These are phyloP conservation scores for Nicotiana benthamiana DNA, from an alignment of 257 asterid species.

Conservation along the genomic window DNA sequence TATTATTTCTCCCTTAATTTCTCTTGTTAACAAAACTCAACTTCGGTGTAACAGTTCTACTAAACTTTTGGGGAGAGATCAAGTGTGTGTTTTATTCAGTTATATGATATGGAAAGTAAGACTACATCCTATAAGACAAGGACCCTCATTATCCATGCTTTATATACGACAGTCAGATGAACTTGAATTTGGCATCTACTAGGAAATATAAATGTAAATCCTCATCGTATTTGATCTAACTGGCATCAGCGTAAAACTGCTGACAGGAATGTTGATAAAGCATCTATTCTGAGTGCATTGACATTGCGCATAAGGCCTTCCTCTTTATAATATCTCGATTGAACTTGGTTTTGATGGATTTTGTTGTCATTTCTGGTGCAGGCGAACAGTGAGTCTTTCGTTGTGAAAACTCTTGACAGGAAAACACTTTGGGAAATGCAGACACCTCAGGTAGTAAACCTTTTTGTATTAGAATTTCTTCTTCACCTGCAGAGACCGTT, in stretches of 20 bases:
- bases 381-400: slow-evolving; percentile 81
- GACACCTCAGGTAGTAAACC: slow-evolving; percentile 76
- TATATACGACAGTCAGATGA: not conserved
- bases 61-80: not conserved
- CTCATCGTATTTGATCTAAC: not conserved
- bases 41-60: not conserved
- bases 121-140: not conserved
- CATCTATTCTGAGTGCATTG: not conserved
- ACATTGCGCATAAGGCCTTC: not conserved
- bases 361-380: slow-evolving; percentile 17
- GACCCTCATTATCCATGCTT: not conserved
- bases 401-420: slow-evolving; percentile 80
- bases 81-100: not conserved
- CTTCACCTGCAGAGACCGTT: not conserved
- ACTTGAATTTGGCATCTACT: not conserved
- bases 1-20: not conserved
- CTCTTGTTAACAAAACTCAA: not conserved
- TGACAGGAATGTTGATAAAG: not conserved
- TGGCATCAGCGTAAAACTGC: not conserved
- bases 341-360: not conserved
- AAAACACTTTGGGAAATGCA: slow-evolving; percentile 99
- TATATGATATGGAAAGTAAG: not conserved
- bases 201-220: not conserved
- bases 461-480: not conserved
- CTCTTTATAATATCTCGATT: not conserved